phyloP scores from a whole-genome alignment of 768 basidiomycete species.

The Lepiota venenata region DNA sequence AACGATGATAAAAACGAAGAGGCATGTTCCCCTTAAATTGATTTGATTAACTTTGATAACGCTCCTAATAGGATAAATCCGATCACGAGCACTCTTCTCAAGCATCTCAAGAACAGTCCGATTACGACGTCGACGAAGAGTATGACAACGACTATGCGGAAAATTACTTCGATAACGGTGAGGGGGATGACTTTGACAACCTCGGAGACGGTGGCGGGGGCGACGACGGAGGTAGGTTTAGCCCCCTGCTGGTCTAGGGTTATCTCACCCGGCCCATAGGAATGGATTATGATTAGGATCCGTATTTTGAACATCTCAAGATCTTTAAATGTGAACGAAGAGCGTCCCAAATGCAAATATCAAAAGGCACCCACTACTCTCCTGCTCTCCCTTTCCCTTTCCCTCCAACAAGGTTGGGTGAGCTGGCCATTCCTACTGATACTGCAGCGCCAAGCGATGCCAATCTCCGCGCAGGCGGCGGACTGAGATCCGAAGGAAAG shows the following conservation, averaged over 20 bases:
- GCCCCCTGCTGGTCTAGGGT: too few species aligned
- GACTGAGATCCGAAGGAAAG: constrained; percentile 16
- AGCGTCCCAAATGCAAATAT: neutral
- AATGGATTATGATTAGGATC: constrained; percentile 14
- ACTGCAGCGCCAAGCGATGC: constrained; percentile 23
- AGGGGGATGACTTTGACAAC: constrained; percentile 78
- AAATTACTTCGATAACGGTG: constrained; percentile 90
- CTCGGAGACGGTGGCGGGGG: constrained; percentile 69
- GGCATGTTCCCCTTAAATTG: constrained; percentile 23
- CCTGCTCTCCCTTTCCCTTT: constrained; percentile 29
- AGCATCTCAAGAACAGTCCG: constrained; percentile 63
- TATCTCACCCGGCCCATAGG: neutral
- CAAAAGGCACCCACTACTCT: neutral
- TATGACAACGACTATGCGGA: constrained; percentile 91
- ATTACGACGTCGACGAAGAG: constrained; percentile 88
- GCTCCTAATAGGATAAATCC: constrained; percentile 55
- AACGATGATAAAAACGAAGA: constrained; percentile 62
- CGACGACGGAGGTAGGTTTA: constrained; percentile 42
- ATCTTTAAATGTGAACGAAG: neutral
- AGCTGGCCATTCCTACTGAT: constrained; percentile 26
- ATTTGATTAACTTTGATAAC: neutral
- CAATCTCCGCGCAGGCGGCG: constrained; percentile 22
- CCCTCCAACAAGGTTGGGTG: constrained; percentile 28
- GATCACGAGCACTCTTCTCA: constrained; percentile 65
- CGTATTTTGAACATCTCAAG: neutral